These are phyloP conservation scores for Hirschfeldia incana DNA, from an alignment of 345 rosid species.

Conservation along the genomic window DNA sequence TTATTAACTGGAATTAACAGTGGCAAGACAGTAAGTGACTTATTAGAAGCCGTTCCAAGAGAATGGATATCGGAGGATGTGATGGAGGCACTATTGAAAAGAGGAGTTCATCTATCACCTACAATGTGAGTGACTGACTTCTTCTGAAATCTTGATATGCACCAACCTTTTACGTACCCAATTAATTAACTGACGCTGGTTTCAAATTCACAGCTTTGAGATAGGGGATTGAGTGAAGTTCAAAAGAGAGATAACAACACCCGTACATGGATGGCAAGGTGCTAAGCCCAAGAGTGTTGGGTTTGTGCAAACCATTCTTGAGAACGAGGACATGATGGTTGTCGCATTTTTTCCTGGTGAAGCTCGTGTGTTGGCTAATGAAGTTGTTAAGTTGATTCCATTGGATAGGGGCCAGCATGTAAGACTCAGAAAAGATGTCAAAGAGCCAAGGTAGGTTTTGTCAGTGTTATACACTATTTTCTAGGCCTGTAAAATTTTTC, in stretches of 20 bases:
- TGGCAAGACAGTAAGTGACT: slow-evolving; percentile 88
- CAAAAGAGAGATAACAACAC: slow-evolving; percentile 68
- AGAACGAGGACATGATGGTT: slow-evolving; percentile 59
- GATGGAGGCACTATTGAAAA: slow-evolving; percentile 76
- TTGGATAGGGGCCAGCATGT: slow-evolving; percentile 97
- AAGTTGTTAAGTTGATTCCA: slow-evolving; percentile 86
- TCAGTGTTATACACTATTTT: neutral
- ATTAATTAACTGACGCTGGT: neutral
- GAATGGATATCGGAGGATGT: slow-evolving; percentile 98
- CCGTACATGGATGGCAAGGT: slow-evolving; percentile 92
- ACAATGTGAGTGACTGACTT: slow-evolving; percentile 60
- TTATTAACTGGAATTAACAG: slow-evolving; percentile 46
- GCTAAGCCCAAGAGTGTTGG: slow-evolving; percentile 90
- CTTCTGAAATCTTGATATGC: slow-evolving; percentile 12
- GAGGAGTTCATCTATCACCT: slow-evolving; percentile 83
- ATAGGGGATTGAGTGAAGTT: slow-evolving; percentile 97
- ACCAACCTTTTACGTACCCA: neutral
- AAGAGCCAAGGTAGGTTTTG: slow-evolving; percentile 36
- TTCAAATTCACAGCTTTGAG: slow-evolving; percentile 58
- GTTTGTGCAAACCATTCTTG: slow-evolving; percentile 83
- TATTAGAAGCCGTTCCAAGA: slow-evolving; percentile 90
- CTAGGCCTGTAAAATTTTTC: neutral
- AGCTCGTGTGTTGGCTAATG: slow-evolving; percentile 78
- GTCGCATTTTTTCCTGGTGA: slow-evolving; percentile 93
- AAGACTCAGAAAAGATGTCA: slow-evolving; percentile 69